phyloP scores from a whole-genome alignment of 345 rosid genomes.

The Pugionium dolabratum region DNA sequence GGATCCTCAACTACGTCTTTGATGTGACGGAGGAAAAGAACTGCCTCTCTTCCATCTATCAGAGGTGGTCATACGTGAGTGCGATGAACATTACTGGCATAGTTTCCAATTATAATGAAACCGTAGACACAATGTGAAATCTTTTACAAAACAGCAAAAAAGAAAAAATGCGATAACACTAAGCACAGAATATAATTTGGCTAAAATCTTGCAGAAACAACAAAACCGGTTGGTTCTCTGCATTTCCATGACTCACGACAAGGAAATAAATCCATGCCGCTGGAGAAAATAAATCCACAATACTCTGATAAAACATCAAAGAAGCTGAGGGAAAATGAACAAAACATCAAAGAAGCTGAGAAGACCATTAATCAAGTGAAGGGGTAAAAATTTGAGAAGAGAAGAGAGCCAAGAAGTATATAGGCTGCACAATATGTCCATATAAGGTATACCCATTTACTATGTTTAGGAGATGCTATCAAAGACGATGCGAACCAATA shows the following conservation, averaged over 20 bases:
- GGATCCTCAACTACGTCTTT: slow-evolving; percentile 89
- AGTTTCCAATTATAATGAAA: neutral
- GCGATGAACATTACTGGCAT: slow-evolving; percentile 83
- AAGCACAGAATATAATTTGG: slow-evolving; percentile 8
- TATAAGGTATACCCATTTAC: slow-evolving; percentile 63
- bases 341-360: slow-evolving; percentile 11
- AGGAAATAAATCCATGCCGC: too few species aligned
- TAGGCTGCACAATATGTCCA: slow-evolving; percentile 74
- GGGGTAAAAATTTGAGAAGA: slow-evolving; percentile 89
- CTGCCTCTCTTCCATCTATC: slow-evolving; percentile 92
- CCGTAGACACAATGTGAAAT: neutral
- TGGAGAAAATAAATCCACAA: neutral
- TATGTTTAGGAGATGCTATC: slow-evolving; percentile 41
- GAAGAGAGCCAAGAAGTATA: slow-evolving; percentile 77
- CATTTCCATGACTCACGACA: slow-evolving; percentile 17
- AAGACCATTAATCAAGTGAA: slow-evolving; percentile 56
- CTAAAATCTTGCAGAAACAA: slow-evolving; percentile 1
- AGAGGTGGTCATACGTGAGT: slow-evolving; percentile 74
- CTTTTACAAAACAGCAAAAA: slow-evolving; percentile 20
- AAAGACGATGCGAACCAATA: slow-evolving; percentile 82
- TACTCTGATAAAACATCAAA: slow-evolving; percentile 11
- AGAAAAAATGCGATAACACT: slow-evolving; percentile 7
- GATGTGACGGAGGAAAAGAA: slow-evolving; percentile 78
- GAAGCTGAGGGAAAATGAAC: neutral
- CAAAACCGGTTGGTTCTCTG: slow-evolving; percentile 15